Percentiles rank a stretch among this genome's conserved stretches.
Conservation (phyloP, 257 asterid species). For the Forsythia suspensa region DNA sequence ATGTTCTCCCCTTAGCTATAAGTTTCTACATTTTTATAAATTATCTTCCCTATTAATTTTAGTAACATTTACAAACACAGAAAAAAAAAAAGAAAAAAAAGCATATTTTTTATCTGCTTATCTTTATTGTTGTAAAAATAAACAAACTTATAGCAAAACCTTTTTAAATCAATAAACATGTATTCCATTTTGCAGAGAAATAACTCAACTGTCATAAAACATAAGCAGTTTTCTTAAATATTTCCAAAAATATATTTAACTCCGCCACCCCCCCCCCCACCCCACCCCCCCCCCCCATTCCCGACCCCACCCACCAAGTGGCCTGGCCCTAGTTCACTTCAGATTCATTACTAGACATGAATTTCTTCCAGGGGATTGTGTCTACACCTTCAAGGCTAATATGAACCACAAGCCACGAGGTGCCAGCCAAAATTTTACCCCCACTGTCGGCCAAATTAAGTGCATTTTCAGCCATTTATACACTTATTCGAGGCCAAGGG, state of each 20-base stretch:
- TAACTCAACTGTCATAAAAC: slow-evolving; percentile 1
- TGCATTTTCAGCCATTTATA: neutral
- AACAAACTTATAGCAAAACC: too few species aligned
- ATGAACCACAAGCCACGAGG: neutral
- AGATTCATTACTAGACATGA: neutral
- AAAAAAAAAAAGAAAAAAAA: too few species aligned
- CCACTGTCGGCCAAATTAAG: neutral
- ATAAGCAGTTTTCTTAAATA: neutral
- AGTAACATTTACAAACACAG: too few species aligned
- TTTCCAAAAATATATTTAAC: neutral
- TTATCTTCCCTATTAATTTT: too few species aligned
- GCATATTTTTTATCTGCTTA: too few species aligned
- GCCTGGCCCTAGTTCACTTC: neutral
- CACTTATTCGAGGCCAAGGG: neutral
- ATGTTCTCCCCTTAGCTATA: too few species aligned
- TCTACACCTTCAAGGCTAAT: neutral
- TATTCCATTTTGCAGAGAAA: neutral
- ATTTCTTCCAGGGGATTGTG: neutral
- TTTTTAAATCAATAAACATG: neutral
- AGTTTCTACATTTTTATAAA: too few species aligned
- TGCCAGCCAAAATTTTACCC: neutral
- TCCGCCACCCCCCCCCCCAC: neutral
- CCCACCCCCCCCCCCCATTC: neutral
- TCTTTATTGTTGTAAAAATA: neutral
- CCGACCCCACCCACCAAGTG: neutral